Evolutionary conservation across 2,329 filamentous ascomycete genomes (phyloP).

Genomic region (Aspergillus persii): DNA sequence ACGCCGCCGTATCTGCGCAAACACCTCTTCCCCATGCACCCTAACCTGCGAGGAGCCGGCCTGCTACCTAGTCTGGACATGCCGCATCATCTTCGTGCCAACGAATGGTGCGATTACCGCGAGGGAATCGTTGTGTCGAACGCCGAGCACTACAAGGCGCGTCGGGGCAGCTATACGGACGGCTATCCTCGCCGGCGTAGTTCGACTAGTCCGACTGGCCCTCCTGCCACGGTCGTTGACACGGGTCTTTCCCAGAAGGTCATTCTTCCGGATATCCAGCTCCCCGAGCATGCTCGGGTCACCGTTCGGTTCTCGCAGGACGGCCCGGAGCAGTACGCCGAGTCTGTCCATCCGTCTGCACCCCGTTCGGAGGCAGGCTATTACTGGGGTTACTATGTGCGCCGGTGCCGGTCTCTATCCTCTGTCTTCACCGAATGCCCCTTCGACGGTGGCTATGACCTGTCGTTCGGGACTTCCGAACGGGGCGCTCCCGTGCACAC

Average conservation of each 20-base stretch:
- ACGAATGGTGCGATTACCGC: constrained; percentile 76
- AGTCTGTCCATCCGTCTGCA: constrained; percentile 64
- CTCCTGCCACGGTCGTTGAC: constrained; percentile 42
- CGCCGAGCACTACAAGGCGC: constrained; percentile 23
- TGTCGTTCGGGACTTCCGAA: constrained; percentile 81
- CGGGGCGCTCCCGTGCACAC: constrained; percentile 56
- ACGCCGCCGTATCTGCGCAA: constrained; percentile 79
- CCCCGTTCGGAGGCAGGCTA: constrained; percentile 75
- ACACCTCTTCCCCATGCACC: constrained; percentile 72
- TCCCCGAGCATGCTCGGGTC: constrained; percentile 70
- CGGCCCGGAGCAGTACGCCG: constrained; percentile 41
- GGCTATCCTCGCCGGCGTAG: constrained; percentile 32
- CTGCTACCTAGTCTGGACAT: constrained; percentile 76
- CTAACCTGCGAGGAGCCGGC: constrained; percentile 71
- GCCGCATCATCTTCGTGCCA: constrained; percentile 74
- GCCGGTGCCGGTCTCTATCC: constrained; percentile 65
- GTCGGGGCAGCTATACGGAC: constrained; percentile 20
- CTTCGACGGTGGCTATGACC: constrained; percentile 74
- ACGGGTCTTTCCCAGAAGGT: constrained; percentile 50
- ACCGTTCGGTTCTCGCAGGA: constrained; percentile 63
- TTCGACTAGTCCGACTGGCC: constrained; percentile 2
- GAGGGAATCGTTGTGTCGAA: constrained; percentile 65
- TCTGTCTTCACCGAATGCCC: constrained; percentile 73
- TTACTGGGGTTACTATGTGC: constrained; percentile 80
- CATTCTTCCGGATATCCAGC: constrained; percentile 54